Base-by-base conservation (phyloP, 495 filamentous ascomycete species). In the Aspergillus taichungensis region DNA sequence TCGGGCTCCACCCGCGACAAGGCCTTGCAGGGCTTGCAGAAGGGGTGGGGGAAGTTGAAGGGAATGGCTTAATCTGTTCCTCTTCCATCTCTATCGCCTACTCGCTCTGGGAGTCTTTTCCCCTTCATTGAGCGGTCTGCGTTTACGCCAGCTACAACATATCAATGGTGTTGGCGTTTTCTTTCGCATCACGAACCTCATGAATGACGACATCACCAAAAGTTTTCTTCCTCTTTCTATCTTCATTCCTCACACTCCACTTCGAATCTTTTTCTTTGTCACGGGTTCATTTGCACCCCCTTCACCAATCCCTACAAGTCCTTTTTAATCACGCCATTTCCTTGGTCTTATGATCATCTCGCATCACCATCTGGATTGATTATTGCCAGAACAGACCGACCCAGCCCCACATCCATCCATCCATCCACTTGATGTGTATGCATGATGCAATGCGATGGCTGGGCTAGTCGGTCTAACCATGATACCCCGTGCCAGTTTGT, bases 21-120 rank as follows among this genome's bases (percentile, higher is more conserved):
- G 49, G 68, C 69, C 47, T 61, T 62, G 34, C 60, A 58, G 18
- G 62, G 66, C 34, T 51, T 73, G 11, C 64, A 70, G 53, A 69
- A 64, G 55, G 62, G 66, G 41, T 73, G 69, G 69, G 65, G 60
- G 43, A 69, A 68, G 55, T 49, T 73, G 39, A 67, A 57, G 57
- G 61, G 63, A 30, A 59, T 60, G 52, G 59, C 67, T 47, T 71
- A 66, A 43, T 18, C 11, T 12, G 7, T 7, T 30, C 30, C 44
- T 35, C 1, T 39, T 34, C 6, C 34, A 39, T 12, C 14, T 50
- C 37, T 27, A 13, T 30, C 30, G 9, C 32, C 18, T 24, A 24
- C 18, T 24, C 4, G 18, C 18, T 24, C 18, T 24, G 18, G 18
- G 34, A 42, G 37, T 39, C 37, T 38, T 37, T 27, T n/a, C n/a